phyloP scores from a whole-genome alignment of 1,284 basidiomycete genomes.

The Austroboletus niveus region DNA sequence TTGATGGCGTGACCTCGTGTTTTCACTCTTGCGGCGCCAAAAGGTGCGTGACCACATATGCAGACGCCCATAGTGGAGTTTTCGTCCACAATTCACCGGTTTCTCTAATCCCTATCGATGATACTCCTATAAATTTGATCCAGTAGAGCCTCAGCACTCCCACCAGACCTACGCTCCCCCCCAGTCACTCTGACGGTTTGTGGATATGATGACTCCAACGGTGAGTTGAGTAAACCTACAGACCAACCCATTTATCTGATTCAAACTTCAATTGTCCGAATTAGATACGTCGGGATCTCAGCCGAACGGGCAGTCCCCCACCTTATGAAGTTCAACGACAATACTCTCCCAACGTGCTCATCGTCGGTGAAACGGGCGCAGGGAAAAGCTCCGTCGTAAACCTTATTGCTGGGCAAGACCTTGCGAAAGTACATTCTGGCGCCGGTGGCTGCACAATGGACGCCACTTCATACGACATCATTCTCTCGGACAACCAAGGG shows the following conservation, averaged over 20 bases:
- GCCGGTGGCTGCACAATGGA: conserved; percentile 16
- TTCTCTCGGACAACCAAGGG: conserved; percentile 9
- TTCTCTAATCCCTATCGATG: background rate
- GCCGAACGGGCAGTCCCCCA: background rate
- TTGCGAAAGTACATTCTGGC: conserved; percentile 16
- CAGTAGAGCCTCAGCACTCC: background rate
- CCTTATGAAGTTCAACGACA: conserved; percentile 7
- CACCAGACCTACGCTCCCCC: conserved; percentile 2
- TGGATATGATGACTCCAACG: background rate
- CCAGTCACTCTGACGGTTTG: conserved; percentile 1
- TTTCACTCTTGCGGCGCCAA: conserved; percentile 3
- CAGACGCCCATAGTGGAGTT: conserved; percentile 17
- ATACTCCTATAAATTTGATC: conserved; percentile 21
- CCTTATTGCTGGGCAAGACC: conserved; percentile 16
- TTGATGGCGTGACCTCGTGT: conserved; percentile 4
- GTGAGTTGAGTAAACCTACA: conserved; percentile 9
- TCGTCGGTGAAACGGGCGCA: conserved; percentile 26
- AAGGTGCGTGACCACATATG: background rate
- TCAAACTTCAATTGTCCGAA: background rate
- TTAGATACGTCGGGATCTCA: conserved; percentile 13
- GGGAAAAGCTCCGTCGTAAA: conserved; percentile 29
- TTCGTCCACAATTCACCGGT: background rate
- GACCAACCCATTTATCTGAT: background rate
- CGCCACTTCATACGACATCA: conserved; percentile 16
- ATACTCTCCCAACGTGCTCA: conserved; percentile 17